Evolutionary conservation across 2,329 filamentous ascomycete species (phyloP), one percentile per base, ranked within the genome.

Genomic region (Fusarium succisae): DNA sequence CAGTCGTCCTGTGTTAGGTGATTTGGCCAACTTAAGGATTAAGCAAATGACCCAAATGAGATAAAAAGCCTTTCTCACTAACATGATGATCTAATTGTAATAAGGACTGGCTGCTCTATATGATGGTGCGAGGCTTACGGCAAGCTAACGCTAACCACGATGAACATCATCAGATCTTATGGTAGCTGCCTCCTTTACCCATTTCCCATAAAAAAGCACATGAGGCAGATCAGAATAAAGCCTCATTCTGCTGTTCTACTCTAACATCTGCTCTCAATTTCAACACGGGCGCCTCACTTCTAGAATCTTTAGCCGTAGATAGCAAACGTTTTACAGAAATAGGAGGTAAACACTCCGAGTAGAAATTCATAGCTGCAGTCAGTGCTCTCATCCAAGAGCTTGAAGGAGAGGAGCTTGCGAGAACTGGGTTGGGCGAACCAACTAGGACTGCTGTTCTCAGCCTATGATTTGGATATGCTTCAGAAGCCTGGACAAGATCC

Each of bases 401-500:
- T 3, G 68, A 68, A 44, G 60, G 60, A 15, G 74, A 75, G 39
- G 43, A 63, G 13, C 41, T 75, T 35, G 68, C 63, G 4, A 69
- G 70, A 20, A 68, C 75, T 15, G 60, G 70, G 18, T 70, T 61
- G 61, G 68, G 72, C 3, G 73, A 75, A n/a, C 73, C 70, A 12
- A 68, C 60, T 15, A 50, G 66, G 22, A 66, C 70, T n/a, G 68
- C 74, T 13, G 66, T 73, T 37, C 44, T 32, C 64, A 67, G 37
- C 74, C 67, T 72, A 72, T 39, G 67, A 76, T 15, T 45, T 76
- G 15, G 73, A 70, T 5, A 28, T 75, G 5, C 59, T 76, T 28
- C 32, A 35, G 53, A 72, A 70, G 53, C 57, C 75, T 13, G 50
- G 30, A 2, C n/a, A 69, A 7, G 63, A 73, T 6, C 70, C 68